Percentiles rank a stretch among this genome's conserved stretches.
These are phyloP conservation scores for barrel medic (Medicago truncatula) DNA, from an alignment of 306 rosid genomes.

Conservation along the genomic window MtrunA17r5.0-ANR NC_053048.1:52068501-52069000, in stretches of 20 bases:
- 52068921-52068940: constrained; percentile 86
- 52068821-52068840: constrained; percentile 19
- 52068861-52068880: constrained; percentile 88
- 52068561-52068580: background rate
- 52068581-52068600: background rate
- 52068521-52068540: constrained; percentile 89
- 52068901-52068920: constrained; percentile 88
- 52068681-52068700: constrained; percentile 92
- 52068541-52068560: constrained; percentile 89
- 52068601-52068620: background rate
- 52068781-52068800: constrained; percentile 20
- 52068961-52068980: constrained; percentile 85
- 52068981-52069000: constrained; percentile 8
- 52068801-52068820: constrained; percentile 14
- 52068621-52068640: background rate
- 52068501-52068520: constrained; percentile 90
- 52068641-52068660: constrained; percentile 94
- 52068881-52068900: constrained; percentile 87
- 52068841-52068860: constrained; percentile 60
- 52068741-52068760: constrained; percentile 90
- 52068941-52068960: constrained; percentile 91
- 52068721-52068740: constrained; percentile 87
- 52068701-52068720: constrained; percentile 96
- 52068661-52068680: constrained; percentile 88
- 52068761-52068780: constrained; percentile 54